These are phyloP conservation scores for Leucaena leucocephala DNA, from an alignment of 306 rosid genomes.

Conservation along the genomic window DNA sequence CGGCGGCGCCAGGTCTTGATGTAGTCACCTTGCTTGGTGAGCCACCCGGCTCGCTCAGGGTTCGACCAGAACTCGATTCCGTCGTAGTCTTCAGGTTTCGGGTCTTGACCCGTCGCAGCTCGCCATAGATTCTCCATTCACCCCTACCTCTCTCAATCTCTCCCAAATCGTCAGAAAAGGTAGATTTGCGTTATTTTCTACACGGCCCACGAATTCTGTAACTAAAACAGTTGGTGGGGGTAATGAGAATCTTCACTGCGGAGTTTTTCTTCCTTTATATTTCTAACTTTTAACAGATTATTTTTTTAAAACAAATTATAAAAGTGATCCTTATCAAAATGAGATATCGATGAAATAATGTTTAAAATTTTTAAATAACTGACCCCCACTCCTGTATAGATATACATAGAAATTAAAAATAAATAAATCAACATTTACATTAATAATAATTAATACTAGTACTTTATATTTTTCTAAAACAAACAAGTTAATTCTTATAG, in stretches of 20 bases:
- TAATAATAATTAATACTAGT: no score
- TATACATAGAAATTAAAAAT: no score
- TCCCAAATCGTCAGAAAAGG: background rate
- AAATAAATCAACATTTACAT: no score
- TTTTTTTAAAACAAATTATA: no score
- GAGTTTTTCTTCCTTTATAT: background rate
- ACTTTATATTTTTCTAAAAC: no score
- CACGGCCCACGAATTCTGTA: background rate
- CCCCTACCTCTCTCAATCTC: background rate
- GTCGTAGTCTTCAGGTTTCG: conserved; percentile 62
- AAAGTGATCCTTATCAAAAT: no score
- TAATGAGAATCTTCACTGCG: background rate
- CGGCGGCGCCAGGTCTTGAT: conserved; percentile 79
- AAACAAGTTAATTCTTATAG: no score
- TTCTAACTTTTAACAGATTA: background rate
- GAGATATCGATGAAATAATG: no score
- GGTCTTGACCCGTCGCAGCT: conserved; percentile 75
- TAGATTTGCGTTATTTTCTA: background rate
- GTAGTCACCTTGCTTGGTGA: conserved; percentile 72
- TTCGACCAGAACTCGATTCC: conserved; percentile 69
- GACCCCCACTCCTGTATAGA: no score
- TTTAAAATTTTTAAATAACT: no score
- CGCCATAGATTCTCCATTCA: conserved; percentile 73
- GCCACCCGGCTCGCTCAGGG: conserved; percentile 55
- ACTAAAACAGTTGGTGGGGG: background rate